Percentiles rank a stretch among this genome's conserved stretches.
Evolutionary conservation across 495 filamentous ascomycete species (phyloP).

Genomic region (Oidiodendron maius): DNA sequence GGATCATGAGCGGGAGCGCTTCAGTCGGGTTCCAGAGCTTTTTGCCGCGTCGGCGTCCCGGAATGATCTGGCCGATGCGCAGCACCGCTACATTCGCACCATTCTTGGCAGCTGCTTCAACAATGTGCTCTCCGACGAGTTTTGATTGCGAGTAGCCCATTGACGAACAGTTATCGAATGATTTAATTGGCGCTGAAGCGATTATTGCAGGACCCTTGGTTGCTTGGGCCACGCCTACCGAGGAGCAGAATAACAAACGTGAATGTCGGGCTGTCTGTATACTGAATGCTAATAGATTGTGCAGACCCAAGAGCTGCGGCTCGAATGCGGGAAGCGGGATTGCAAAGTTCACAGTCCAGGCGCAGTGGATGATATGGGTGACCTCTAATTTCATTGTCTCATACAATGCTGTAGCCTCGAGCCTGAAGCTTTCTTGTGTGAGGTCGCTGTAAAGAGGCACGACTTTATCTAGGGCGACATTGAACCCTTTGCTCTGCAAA

Average conservation of each 20-base stretch:
- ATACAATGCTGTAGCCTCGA: conserved; percentile 8
- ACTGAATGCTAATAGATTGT: conserved; percentile 25
- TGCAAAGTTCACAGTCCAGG: conserved; percentile 68
- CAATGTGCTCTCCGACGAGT: conserved; percentile 54
- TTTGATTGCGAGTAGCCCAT: conserved; percentile 61
- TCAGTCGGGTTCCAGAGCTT: conserved; percentile 54
- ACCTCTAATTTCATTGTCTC: conserved; percentile 29
- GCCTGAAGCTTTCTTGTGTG: conserved; percentile 4
- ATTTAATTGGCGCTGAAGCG: conserved; percentile 25
- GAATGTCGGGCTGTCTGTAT: conserved; percentile 9
- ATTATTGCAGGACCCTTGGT: conserved; percentile 20
- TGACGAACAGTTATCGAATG: conserved; percentile 33
- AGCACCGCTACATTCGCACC: conserved; percentile 35
- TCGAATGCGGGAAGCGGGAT: conserved; percentile 44
- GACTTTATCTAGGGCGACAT: conserved; percentile 17
- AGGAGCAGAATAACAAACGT: conserved; percentile 29
- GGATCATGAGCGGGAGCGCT: conserved; percentile 58
- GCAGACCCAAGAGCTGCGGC: conserved; percentile 46
- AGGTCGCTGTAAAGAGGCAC: conserved; percentile 18
- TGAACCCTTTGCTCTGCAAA: conserved; percentile 30
- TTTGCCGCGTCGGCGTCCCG: conserved; percentile 42
- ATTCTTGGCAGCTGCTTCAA: conserved; percentile 29
- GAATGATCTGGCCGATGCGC: conserved; percentile 55
- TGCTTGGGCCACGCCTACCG: conserved; percentile 20
- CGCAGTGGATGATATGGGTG: conserved; percentile 51